Evolutionary conservation across 192 early-diverging fungal species (phyloP).

Genomic region (Coemansia sp.): DNA sequence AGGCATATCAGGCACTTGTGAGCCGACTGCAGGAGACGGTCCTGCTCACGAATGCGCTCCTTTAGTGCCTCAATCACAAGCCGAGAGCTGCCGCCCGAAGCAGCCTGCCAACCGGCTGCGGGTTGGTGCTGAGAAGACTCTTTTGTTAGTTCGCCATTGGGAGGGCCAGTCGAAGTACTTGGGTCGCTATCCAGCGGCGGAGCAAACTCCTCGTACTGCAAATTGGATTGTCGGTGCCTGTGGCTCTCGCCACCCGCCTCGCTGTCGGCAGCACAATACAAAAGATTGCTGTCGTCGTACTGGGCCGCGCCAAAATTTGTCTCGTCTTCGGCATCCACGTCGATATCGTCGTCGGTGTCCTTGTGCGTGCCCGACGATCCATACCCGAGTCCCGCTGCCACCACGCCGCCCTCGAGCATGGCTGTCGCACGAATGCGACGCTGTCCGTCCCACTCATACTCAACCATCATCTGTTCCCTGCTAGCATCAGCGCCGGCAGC

Average conservation of each 20-base stretch:
- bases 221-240: slow-evolving; percentile 41
- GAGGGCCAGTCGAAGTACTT: background rate
- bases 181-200: background rate
- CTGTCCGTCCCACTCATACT: slow-evolving; percentile 82
- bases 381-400: slow-evolving; percentile 8
- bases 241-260: slow-evolving; percentile 24
- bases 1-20: slow-evolving; percentile 78
- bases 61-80: slow-evolving; percentile 81
- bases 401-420: slow-evolving; percentile 69
- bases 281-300: slow-evolving; percentile 61
- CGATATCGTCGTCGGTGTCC: slow-evolving; percentile 70
- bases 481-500: background rate
- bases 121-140: too few species aligned
- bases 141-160: background rate
- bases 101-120: too few species aligned
- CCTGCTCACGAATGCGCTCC: slow-evolving; percentile 63
- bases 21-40: slow-evolving; percentile 42
- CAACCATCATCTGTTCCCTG: slow-evolving; percentile 53
- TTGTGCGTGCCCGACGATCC: slow-evolving; percentile 51
- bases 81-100: slow-evolving; percentile 22
- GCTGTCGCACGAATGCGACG: slow-evolving; percentile 72
- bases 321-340: slow-evolving; percentile 73
- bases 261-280: slow-evolving; percentile 8
- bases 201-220: slow-evolving; percentile 18
- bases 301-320: slow-evolving; percentile 68